A percentile compares a stretch with the other conserved stretches of the same genome.
Evolutionary conservation across 306 rosid genomes (phyloP).

Genomic region (Inga leiocalycina): DNA sequence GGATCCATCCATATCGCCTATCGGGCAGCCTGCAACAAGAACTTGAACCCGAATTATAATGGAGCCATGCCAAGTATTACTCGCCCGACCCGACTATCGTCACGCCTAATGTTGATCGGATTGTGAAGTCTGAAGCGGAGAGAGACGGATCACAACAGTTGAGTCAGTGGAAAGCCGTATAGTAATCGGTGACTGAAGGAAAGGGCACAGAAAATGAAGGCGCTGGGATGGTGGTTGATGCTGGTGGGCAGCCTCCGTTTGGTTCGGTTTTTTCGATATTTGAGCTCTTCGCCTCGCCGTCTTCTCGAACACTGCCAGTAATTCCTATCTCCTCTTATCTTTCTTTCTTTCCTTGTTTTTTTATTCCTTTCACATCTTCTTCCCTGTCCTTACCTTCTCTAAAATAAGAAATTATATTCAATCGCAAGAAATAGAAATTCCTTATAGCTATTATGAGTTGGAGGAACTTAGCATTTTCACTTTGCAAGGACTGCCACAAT

Average conservation of each 20-base stretch:
- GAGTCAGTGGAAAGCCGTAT: not conserved
- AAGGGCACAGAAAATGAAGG: slow-evolving; percentile 49
- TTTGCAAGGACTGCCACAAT: not conserved
- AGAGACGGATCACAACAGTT: not conserved
- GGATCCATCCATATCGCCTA: too few species aligned
- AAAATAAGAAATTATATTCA: not conserved
- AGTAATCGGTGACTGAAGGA: not conserved
- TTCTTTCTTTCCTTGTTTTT: too few species aligned
- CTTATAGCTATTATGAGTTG: not conserved
- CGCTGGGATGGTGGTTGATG: slow-evolving; percentile 87
- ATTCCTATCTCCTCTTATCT: slow-evolving; percentile 8
- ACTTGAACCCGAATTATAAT: not conserved
- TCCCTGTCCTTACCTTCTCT: not conserved
- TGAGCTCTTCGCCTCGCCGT: slow-evolving; percentile 87
- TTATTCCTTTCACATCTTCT: not conserved
- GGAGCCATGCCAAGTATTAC: not conserved
- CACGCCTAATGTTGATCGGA: not conserved
- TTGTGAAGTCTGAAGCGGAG: not conserved
- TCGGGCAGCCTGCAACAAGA: not conserved
- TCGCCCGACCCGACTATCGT: not conserved
- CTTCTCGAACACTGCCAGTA: slow-evolving; percentile 73
- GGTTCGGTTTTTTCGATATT: slow-evolving; percentile 93
- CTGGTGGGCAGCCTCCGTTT: slow-evolving; percentile 82
- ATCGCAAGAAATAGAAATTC: not conserved
- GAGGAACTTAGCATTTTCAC: not conserved